Percentiles rank a stretch among this genome's conserved stretches.
Evolutionary conservation across 441 rosid genomes (phyloP).

Genomic region (Erysimum pusillum): DNA sequence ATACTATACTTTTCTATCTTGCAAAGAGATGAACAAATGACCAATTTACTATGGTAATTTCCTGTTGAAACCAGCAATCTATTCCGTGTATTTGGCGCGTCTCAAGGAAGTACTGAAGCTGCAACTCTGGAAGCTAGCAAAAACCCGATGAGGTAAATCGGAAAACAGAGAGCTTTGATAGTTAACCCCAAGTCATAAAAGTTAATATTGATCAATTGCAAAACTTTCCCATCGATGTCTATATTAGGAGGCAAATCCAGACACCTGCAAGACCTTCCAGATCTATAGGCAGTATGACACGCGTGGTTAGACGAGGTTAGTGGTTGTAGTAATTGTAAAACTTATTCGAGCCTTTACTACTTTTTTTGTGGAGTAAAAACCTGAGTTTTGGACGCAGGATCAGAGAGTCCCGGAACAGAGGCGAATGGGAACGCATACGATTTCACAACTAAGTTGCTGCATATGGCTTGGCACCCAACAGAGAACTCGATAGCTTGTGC

Average conservation of each 20-base stretch:
- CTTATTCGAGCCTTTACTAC: background rate
- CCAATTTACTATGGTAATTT: constrained; percentile 17
- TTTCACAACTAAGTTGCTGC: constrained; percentile 89
- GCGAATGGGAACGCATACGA: constrained; percentile 91
- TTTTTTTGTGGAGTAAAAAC: constrained; percentile 8
- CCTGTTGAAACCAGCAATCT: constrained; percentile 60
- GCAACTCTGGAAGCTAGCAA: constrained; percentile 82
- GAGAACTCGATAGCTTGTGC: constrained; percentile 97
- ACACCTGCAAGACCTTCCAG: constrained; percentile 75
- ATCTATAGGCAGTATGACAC: constrained; percentile 65
- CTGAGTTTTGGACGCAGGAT: constrained; percentile 55
- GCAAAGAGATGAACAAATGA: constrained; percentile 2
- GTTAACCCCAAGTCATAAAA: background rate
- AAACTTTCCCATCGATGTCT: constrained; percentile 36
- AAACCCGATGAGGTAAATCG: constrained; percentile 72
- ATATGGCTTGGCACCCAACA: constrained; percentile 97
- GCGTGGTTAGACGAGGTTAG: constrained; percentile 57
- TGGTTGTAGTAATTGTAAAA: constrained; percentile 26
- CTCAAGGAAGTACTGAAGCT: constrained; percentile 69
- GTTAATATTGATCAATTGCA: constrained; percentile 28
- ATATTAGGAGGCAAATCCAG: constrained; percentile 71
- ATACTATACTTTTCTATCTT: constrained; percentile 8
- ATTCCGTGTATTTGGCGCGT: constrained; percentile 75
- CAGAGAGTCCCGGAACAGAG: constrained; percentile 79
- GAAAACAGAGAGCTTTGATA: constrained; percentile 15